Percentiles rank a stretch among this genome's conserved stretches.
These are phyloP conservation scores for Xylariaceae sp. DNA, from an alignment of 2,329 filamentous ascomycete genomes.

Conservation along the genomic window DNA sequence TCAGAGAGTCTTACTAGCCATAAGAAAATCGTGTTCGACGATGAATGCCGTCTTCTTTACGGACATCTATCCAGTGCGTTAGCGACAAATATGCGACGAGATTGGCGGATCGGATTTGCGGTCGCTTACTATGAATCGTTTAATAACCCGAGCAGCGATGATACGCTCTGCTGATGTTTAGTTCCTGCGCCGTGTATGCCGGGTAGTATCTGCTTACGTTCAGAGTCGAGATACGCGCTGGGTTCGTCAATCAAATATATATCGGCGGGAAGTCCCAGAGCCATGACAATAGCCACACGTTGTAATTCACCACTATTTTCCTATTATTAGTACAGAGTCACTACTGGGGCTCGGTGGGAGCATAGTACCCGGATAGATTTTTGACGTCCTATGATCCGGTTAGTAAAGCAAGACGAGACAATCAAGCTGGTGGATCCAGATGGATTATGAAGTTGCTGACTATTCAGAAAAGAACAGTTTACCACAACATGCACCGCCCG, in stretches of 20 bases:
- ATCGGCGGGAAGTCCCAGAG: conserved; percentile 92
- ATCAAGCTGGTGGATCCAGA: neutral
- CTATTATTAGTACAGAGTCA: conserved; percentile 1
- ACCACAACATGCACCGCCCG: neutral
- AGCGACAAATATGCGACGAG: neutral
- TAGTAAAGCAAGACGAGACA: conserved; percentile 1
- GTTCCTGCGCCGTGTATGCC: neutral
- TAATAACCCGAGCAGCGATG: conserved; percentile 93
- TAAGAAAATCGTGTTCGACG: conserved; percentile 99
- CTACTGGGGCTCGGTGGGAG: neutral
- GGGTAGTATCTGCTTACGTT: conserved; percentile 6
- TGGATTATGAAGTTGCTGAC: neutral
- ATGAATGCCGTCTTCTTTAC: conserved; percentile 99
- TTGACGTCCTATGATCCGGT: conserved; percentile 64
- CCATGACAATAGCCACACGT: conserved; percentile 94
- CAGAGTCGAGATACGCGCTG: conserved; percentile 69
- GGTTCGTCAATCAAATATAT: conserved; percentile 99
- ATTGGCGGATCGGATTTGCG: neutral
- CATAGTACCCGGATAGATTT: conserved; percentile 66
- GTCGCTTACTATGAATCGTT: conserved; percentile 71
- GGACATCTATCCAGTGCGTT: conserved; percentile 61
- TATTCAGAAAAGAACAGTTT: neutral
- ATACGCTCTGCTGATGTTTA: conserved; percentile 61
- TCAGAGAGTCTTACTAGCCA: conserved; percentile 49
- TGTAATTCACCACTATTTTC: conserved; percentile 84